Evolutionary conservation across 2,329 filamentous ascomycete genomes (phyloP), one percentile per base, ranked within the genome.

Genomic region (Penicillium rolfsii): DNA sequence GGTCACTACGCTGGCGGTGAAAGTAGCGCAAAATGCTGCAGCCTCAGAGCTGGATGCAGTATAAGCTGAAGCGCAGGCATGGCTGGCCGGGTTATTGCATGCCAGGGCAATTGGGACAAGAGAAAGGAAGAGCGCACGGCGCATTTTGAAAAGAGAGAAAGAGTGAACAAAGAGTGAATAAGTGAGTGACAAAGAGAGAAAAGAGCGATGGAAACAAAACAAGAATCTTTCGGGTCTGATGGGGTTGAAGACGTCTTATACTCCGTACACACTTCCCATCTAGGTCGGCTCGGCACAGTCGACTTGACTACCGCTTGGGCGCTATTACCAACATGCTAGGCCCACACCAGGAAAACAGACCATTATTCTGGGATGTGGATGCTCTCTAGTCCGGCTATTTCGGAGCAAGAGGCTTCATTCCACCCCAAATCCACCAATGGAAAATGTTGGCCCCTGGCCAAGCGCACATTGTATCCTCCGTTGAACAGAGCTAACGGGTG

Each of bases 111-210:
- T 55, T 26, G 69, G 67, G 58, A 67, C 19, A 46, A 69, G 58
- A 36, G 65, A 55, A 60, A 67, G 58, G 30, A 71, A 54, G 43
- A 70, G 67, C 67, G 68, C 67, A 43, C 68, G 60, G 69, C 68
- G 68, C 68, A 68, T 70, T 57, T 64, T 67, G 49, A 57, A 59
- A 30, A 54, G 49, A 67, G 58, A 26, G 60, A 63, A 59, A 26
- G 60, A 63, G 58, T 60, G 40, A 57, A 60, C 30, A 63, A 33
- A 24, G 60, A 62, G 26, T 2, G 19, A 8, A 35, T 12, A 35
- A 58, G 43, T 49, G 40, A 58, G 50, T 45, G 22, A 59, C 52
- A 33, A 24, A 38, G 41, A 40, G 19, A 28, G 19, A 54, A 59
- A n/a, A 33, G 24, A 33, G 36, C 35, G 52, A 48, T 40, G 43